Percentiles rank a stretch among this genome's conserved stretches.
phyloP scores from a whole-genome alignment of 1,284 basidiomycete genomes.

The Coniophora puteana region DNA sequence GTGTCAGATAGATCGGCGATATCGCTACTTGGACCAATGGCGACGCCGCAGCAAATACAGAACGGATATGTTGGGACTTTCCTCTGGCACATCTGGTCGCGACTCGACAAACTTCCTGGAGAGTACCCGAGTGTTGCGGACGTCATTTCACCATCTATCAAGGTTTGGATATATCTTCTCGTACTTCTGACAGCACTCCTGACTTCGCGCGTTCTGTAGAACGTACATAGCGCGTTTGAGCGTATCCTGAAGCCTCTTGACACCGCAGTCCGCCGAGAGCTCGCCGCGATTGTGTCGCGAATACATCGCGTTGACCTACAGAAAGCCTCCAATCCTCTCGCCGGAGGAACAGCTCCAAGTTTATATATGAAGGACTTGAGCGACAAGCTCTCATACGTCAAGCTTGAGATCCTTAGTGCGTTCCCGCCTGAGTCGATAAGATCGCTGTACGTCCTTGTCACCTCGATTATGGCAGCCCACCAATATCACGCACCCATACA shows the following conservation, averaged over 20 bases:
- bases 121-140: constrained; percentile 67
- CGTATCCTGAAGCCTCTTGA: constrained; percentile 69
- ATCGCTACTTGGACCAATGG: constrained; percentile 70
- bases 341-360: constrained; percentile 68
- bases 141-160: constrained; percentile 57
- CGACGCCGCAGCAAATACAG: constrained; percentile 71
- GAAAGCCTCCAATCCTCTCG: constrained; percentile 59
- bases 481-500: constrained; percentile 31
- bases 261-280: constrained; percentile 73
- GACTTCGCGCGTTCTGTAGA: constrained; percentile 35
- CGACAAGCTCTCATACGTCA: constrained; percentile 81
- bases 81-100: constrained; percentile 73
- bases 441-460: constrained; percentile 57
- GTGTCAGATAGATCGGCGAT: constrained; percentile 76
- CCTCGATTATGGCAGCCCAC: constrained; percentile 4
- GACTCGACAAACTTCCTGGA: constrained; percentile 64
- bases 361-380: constrained; percentile 87
- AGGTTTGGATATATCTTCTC: constrained; percentile 40
- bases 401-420: constrained; percentile 68
- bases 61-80: constrained; percentile 79
- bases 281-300: constrained; percentile 72
- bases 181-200: neutral
- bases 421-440: constrained; percentile 70
- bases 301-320: constrained; percentile 83
- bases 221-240: constrained; percentile 55